Evolutionary conservation across 202 grass and related monocot genomes (phyloP), one percentile per base, ranked within the genome.

Genomic region (Cymbopogon flexuosus): DNA sequence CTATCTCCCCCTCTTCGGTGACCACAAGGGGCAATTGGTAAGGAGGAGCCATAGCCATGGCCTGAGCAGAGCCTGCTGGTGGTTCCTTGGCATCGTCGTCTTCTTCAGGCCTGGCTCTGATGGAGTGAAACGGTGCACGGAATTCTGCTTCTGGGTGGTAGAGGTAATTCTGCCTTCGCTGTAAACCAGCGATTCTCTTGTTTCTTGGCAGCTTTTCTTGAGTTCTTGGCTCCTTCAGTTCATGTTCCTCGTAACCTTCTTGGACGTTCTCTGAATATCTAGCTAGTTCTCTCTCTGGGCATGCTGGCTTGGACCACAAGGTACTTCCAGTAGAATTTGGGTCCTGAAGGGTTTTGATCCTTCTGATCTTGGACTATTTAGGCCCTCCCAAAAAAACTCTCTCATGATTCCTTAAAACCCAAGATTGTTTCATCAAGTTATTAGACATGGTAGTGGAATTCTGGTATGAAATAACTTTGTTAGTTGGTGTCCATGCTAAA

Each of bases 51-150:
- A 81, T 18, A 7, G 54, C 54, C 57, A 60, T 85, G 87, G 60
- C 24, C 33, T 89, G 83, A 89, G 16, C 39, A 86, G 83, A 86
- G 16, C 41, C 66, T 62, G 30, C 59, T 34, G 65, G 45, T 34
- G 65, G 45, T 51, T 18, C 46, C 46, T 51, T 6, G 46, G 46
- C 46, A 51, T 18, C 31, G 21, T 65, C 23, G 70, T 85, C 81
- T 56, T 77, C 87, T 56, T 71, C 81, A 47, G 57, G 22, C 51
- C n/a, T 24, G 18, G 40, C 18, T 65, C 54, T 59, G 83, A 15
- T 37, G 74, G 49, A 30, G 51, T 35, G 41, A 84, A 56, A 68
- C 39, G 51, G 18, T 14, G 43, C 14, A 59, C 16, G 40, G 49
- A 77, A 81, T 85, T 89, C 77, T 77, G 36, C 49, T 47, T 9